phyloP scores from a whole-genome alignment of 345 rosid species.

The Carallia pectinifolia region DNA sequence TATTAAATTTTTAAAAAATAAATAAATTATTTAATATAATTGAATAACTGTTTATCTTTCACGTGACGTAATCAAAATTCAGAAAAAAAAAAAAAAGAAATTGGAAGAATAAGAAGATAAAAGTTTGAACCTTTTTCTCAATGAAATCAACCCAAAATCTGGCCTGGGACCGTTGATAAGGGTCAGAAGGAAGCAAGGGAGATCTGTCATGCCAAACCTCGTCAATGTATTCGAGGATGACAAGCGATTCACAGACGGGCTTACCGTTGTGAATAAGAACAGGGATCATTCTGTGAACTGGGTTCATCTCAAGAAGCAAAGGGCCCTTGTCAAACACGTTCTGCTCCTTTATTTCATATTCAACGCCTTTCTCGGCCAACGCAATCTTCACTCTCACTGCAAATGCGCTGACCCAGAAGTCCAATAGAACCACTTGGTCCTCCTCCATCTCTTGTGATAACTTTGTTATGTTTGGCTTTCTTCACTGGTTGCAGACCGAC shows the following conservation, averaged over 20 bases:
- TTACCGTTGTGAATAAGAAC: conserved; percentile 13
- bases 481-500: too few species aligned
- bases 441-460: neutral
- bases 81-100: too few species aligned
- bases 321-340: conserved; percentile 11
- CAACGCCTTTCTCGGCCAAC: conserved; percentile 12
- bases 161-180: conserved; percentile 12
- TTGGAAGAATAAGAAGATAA: too few species aligned
- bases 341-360: conserved; percentile 4
- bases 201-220: conserved; percentile 11
- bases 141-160: conserved; percentile 16
- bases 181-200: conserved; percentile 12
- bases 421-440: conserved; percentile 4
- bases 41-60: too few species aligned
- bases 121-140: conserved; percentile 13
- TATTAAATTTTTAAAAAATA: too few species aligned
- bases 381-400: conserved; percentile 20
- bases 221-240: conserved; percentile 18
- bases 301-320: conserved; percentile 7
- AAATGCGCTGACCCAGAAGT: conserved; percentile 8
- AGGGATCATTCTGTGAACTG: conserved; percentile 7
- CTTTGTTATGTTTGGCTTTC: too few species aligned
- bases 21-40: too few species aligned
- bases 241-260: conserved; percentile 12
- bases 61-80: too few species aligned